A percentile compares a stretch with the other conserved stretches of the same genome.
Conservation (phyloP, 2,329 filamentous ascomycete genomes). For the Trichoderma koningiopsis region DNA sequence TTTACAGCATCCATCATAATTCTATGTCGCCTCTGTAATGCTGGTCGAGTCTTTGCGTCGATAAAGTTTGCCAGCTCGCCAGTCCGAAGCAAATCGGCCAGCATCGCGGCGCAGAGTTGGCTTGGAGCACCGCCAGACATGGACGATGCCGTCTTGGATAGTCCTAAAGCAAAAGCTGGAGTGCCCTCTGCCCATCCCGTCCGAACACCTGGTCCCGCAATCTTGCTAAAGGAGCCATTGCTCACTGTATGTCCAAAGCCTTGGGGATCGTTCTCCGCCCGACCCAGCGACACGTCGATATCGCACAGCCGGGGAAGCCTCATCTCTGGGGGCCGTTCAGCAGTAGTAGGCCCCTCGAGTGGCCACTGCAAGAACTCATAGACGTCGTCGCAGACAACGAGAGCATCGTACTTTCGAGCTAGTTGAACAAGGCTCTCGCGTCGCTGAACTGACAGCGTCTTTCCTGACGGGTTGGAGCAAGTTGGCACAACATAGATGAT, state of each 20-base stretch:
- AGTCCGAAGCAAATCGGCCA: constrained; percentile 50
- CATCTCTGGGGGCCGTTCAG: constrained; percentile 37
- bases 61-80: constrained; percentile 51
- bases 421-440: constrained; percentile 72
- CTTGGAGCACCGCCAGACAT: constrained; percentile 60
- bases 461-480: constrained; percentile 84
- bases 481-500: constrained; percentile 87
- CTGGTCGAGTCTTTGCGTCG: constrained; percentile 45
- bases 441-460: constrained; percentile 72
- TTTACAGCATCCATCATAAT: constrained; percentile 62
- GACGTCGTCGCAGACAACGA: constrained; percentile 88
- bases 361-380: constrained; percentile 92
- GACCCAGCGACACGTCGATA: constrained; percentile 69
- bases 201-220: constrained; percentile 76
- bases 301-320: constrained; percentile 78
- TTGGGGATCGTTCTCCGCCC: constrained; percentile 45
- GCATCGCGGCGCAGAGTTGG: constrained; percentile 55
- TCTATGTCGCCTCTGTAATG: constrained; percentile 48
- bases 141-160: constrained; percentile 56
- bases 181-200: constrained; percentile 88
- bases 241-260: constrained; percentile 77
- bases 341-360: constrained; percentile 40
- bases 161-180: constrained; percentile 52
- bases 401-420: constrained; percentile 75
- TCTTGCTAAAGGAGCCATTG: constrained; percentile 90